Conservation (phyloP, 352 stramenopile genomes). For the Pythium apleroticum region DNA sequence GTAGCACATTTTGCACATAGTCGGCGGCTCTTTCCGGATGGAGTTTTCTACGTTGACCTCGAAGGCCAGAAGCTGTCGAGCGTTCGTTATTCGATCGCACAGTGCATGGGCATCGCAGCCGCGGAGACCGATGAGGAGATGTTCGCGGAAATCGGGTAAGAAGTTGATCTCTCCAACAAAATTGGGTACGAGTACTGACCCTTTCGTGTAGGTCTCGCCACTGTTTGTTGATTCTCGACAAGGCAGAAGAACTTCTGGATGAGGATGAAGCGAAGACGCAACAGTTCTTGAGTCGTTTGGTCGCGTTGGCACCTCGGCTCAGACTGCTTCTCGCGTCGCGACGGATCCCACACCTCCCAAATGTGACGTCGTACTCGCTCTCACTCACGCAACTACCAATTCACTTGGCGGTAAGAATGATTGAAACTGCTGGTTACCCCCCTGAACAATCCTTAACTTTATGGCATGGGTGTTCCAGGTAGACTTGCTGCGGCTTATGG, state of each 20-base stretch:
- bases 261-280: conserved; percentile 72
- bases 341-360: conserved; percentile 68
- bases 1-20: conserved; percentile 79
- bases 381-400: conserved; percentile 69
- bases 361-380: conserved; percentile 71
- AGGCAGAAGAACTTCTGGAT: conserved; percentile 76
- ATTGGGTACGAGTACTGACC: no score
- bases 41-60: conserved; percentile 80
- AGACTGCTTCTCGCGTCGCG: conserved; percentile 72
- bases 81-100: conserved; percentile 76
- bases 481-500: conserved; percentile 62
- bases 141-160: conserved; percentile 64
- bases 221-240: conserved; percentile 76
- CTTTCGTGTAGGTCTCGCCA: conserved; percentile 45
- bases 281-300: conserved; percentile 60
- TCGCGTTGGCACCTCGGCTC: conserved; percentile 62
- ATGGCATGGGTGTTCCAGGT: conserved; percentile 32
- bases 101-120: conserved; percentile 71
- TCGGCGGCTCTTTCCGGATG: conserved; percentile 69
- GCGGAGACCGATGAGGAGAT: conserved; percentile 75
- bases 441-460: no score
- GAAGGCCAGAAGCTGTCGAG: conserved; percentile 79
- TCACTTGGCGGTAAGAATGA: conserved; percentile 48
- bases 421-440: neutral
- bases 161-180: no score